A percentile compares a stretch with the other conserved stretches of the same genome.
Conservation (phyloP, 106 monocot species). For the Platanthera guangdongensis region DNA sequence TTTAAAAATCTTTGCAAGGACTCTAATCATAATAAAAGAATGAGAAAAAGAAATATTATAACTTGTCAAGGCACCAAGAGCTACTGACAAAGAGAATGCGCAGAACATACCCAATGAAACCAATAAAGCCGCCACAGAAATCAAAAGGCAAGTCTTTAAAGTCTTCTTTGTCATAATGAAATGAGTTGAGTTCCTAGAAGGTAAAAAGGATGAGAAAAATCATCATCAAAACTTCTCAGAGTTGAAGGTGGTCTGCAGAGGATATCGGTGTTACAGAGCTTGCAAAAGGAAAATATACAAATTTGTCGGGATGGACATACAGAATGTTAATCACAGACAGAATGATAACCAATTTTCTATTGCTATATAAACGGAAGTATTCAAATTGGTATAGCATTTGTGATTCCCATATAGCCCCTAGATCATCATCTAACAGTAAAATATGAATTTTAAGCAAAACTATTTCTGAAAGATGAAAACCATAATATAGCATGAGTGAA, state of each 20-base stretch:
- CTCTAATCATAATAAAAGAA: not conserved
- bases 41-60: not conserved
- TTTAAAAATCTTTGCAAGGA: not conserved
- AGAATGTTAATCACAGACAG: not conserved
- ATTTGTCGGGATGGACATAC: not conserved
- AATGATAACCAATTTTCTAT: not conserved
- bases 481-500: too few species aligned
- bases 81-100: not conserved
- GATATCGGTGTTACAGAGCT: not conserved
- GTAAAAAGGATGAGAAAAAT: not conserved
- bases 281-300: not conserved
- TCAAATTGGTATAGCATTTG: too few species aligned
- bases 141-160: constrained; percentile 85
- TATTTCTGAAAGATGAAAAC: too few species aligned
- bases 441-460: too few species aligned
- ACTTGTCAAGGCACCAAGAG: not conserved
- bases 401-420: too few species aligned
- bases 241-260: not conserved
- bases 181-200: constrained; percentile 70
- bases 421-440: too few species aligned
- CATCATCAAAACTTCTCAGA: not conserved
- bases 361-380: too few species aligned
- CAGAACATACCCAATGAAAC: constrained; percentile 65
- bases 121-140: constrained; percentile 87
- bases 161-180: constrained; percentile 72